Evolutionary conservation across 2,329 filamentous ascomycete species (phyloP).

Genomic region (Didymella arachidicola): DNA sequence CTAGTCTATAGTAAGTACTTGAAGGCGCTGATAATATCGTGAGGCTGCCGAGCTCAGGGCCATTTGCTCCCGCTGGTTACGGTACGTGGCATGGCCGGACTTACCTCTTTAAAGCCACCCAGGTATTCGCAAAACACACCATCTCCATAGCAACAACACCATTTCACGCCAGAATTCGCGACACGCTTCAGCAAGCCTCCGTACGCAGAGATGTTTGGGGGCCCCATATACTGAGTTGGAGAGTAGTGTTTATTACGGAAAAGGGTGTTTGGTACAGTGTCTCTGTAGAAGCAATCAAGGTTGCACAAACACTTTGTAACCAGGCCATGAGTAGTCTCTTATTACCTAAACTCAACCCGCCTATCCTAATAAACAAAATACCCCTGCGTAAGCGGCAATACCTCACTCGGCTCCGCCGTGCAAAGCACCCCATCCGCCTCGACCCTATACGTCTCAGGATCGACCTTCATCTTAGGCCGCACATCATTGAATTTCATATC

Average conservation of each 20-base stretch:
- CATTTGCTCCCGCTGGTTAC: no score
- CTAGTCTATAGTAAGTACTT: no score
- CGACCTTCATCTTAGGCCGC: constrained; percentile 87
- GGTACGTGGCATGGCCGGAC: no score
- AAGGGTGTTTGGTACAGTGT: neutral
- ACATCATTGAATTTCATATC: constrained; percentile 91
- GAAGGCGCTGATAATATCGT: no score
- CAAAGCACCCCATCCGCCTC: constrained; percentile 82
- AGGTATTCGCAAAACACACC: no score
- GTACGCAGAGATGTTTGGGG: neutral
- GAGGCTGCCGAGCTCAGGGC: no score
- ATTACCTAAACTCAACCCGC: neutral
- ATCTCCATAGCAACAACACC: no score
- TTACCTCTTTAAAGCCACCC: no score
- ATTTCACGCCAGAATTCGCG: no score
- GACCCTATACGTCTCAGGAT: constrained; percentile 88
- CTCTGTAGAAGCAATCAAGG: no score
- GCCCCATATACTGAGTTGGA: neutral
- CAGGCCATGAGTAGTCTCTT: neutral
- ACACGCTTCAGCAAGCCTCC: no score
- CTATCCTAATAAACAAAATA: constrained; percentile 73
- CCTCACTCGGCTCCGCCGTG: constrained; percentile 73
- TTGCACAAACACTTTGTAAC: no score
- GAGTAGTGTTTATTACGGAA: neutral
- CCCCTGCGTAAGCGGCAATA: constrained; percentile 76